Evolutionary conservation across 1,284 basidiomycete species (phyloP).

Genomic region (Phylloboletellus chloephorus): DNA sequence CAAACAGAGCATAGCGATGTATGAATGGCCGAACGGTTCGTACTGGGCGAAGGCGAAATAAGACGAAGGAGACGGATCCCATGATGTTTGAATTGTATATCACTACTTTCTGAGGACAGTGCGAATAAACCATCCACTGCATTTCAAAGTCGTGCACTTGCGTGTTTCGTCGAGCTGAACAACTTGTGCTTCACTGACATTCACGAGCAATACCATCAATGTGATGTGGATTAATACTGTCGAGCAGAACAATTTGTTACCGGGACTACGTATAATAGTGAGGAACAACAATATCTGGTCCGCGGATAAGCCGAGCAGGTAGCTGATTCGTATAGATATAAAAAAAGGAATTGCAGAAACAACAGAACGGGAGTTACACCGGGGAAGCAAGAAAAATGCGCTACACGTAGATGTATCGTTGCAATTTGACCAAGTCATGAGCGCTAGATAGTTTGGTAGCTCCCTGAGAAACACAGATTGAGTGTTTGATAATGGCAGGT

Average conservation of each 20-base stretch:
- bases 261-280: slow-evolving; percentile 4
- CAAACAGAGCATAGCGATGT: slow-evolving; percentile 64
- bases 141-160: too few relatives aligned
- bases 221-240: slow-evolving; percentile 5
- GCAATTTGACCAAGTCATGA: slow-evolving; percentile 3
- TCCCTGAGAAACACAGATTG: slow-evolving; percentile 19
- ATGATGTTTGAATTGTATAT: slow-evolving; percentile 2
- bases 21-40: slow-evolving; percentile 68
- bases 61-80: not conserved
- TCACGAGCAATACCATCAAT: not conserved
- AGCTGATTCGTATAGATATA: slow-evolving; percentile 26
- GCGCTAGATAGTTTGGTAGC: slow-evolving; percentile 28
- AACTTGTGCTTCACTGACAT: too few relatives aligned
- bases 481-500: slow-evolving; percentile 1
- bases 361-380: slow-evolving; percentile 18
- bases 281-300: slow-evolving; percentile 5
- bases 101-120: not conserved
- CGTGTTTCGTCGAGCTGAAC: too few relatives aligned
- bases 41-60: slow-evolving; percentile 51
- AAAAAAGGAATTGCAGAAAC: slow-evolving; percentile 7
- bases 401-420: slow-evolving; percentile 26
- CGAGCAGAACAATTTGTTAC: not conserved
- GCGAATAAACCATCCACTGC: too few relatives aligned
- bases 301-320: slow-evolving; percentile 8
- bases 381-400: slow-evolving; percentile 24